Evolutionary conservation across 1,139 yeast species (phyloP).

Genomic region (Suhomyces coccinellae): DNA sequence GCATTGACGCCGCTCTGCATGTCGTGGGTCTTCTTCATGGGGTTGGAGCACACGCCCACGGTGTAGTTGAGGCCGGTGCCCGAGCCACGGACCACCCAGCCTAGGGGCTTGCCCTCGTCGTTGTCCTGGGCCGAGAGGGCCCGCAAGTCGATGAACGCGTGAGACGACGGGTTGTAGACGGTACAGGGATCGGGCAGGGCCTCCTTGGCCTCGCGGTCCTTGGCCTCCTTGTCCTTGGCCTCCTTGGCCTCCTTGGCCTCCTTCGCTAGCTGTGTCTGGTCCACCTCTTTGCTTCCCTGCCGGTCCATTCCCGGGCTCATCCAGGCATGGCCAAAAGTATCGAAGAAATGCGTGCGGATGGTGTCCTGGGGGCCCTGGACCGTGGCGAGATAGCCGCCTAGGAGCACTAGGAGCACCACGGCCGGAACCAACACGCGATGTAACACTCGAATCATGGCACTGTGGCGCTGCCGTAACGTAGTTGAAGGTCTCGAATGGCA

Average conservation of each 20-base stretch:
- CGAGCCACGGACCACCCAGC: constrained; percentile 71
- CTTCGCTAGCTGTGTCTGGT: neutral
- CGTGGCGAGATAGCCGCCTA: constrained; percentile 12
- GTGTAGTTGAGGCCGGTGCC: constrained; percentile 78
- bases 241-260: neutral
- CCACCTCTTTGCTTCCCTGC: neutral
- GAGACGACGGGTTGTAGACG: constrained; percentile 50
- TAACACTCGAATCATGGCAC: constrained; percentile 16
- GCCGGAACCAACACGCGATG: constrained; percentile 22
- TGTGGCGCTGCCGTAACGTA: too few species aligned
- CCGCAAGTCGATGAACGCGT: constrained; percentile 57
- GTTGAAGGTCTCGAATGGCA: too few species aligned
- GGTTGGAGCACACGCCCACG: constrained; percentile 73
- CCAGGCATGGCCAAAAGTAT: constrained; percentile 22
- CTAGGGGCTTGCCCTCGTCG: constrained; percentile 42
- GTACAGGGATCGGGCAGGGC: constrained; percentile 50
- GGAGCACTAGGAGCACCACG: constrained; percentile 16
- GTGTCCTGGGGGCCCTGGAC: constrained; percentile 1
- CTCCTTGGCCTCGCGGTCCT: constrained; percentile 14
- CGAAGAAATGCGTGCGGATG: constrained; percentile 18
- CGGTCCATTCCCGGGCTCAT: neutral
- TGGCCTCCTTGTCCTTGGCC: neutral
- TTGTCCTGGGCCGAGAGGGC: constrained; percentile 43
- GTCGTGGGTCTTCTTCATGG: constrained; percentile 45
- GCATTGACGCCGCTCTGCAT: constrained; percentile 43